A percentile compares a stretch with the other conserved stretches of the same genome.
Evolutionary conservation across 768 basidiomycete species (phyloP).

Genomic region (Boletus tomentosulus): DNA sequence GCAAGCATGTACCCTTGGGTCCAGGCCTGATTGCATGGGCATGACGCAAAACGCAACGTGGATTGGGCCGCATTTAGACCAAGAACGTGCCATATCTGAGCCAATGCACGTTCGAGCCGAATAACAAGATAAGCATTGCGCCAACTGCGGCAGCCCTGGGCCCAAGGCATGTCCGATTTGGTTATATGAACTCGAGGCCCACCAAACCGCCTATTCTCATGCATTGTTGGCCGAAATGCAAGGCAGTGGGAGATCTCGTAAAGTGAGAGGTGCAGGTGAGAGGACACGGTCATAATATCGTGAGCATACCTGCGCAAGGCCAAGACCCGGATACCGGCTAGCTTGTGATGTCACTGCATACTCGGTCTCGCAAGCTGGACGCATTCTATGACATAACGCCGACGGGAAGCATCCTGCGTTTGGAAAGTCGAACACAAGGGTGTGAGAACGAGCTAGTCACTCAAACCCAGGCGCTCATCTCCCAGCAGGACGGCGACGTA

Average conservation of each 20-base stretch:
- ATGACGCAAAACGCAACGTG: not conserved
- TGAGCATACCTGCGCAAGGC: too few species aligned
- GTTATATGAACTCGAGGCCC: slow-evolving; percentile 16
- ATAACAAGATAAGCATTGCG: slow-evolving; percentile 2
- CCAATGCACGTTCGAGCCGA: not conserved
- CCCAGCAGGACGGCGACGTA: too few species aligned
- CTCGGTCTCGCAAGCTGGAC: too few species aligned
- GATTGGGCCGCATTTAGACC: not conserved
- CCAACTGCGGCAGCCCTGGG: slow-evolving; percentile 4
- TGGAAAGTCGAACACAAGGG: too few species aligned
- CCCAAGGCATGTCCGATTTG: slow-evolving; percentile 12
- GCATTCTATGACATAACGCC: too few species aligned
- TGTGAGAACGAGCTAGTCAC: too few species aligned
- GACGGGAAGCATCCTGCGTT: too few species aligned
- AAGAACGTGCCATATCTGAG: slow-evolving; percentile 6
- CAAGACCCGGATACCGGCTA: too few species aligned
- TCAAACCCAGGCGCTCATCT: too few species aligned
- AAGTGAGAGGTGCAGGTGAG: slow-evolving; percentile 3
- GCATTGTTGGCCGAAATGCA: slow-evolving; percentile 11
- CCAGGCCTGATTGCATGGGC: too few species aligned
- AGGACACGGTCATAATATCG: not conserved
- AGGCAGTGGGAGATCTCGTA: slow-evolving; percentile 20
- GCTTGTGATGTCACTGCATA: too few species aligned
- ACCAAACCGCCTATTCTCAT: slow-evolving; percentile 13
- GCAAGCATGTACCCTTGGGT: too few species aligned